These are phyloP conservation scores for Lignosus rhinocerotis DNA, from an alignment of 1,284 basidiomycete genomes.

Conservation along the genomic window DNA sequence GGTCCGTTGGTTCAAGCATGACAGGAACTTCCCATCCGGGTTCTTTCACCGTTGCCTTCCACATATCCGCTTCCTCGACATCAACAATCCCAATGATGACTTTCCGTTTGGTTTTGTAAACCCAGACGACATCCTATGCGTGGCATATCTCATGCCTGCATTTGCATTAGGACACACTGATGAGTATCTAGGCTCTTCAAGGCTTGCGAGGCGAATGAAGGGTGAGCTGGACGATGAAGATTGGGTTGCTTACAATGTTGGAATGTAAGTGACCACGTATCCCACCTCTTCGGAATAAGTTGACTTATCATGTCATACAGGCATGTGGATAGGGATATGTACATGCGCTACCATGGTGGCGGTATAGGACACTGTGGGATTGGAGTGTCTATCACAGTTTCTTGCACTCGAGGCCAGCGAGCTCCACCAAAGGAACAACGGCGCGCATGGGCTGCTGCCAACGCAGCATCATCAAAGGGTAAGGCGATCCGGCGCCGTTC, in stretches of 20 bases:
- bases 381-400: background rate
- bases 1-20: constrained; percentile 30
- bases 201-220: background rate
- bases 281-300: background rate
- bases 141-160: constrained; percentile 27
- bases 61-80: constrained; percentile 11
- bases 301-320: background rate
- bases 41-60: constrained; percentile 9
- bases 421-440: too few relatives aligned
- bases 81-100: background rate
- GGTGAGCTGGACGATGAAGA: background rate
- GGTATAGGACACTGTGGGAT: background rate
- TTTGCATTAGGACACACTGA: constrained; percentile 5
- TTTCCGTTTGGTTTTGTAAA: constrained; percentile 29
- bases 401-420: background rate
- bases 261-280: background rate
- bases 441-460: too few relatives aligned
- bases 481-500: too few relatives aligned
- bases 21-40: constrained; percentile 2
- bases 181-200: background rate
- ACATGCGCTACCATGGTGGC: background rate
- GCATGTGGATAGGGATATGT: background rate
- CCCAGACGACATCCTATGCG: constrained; percentile 25
- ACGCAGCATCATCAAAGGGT: too few relatives aligned
- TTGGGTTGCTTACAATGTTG: background rate